Conservation (phyloP, 805 yeast genomes). For the Wickerhamiella alocasiicola region DNA sequence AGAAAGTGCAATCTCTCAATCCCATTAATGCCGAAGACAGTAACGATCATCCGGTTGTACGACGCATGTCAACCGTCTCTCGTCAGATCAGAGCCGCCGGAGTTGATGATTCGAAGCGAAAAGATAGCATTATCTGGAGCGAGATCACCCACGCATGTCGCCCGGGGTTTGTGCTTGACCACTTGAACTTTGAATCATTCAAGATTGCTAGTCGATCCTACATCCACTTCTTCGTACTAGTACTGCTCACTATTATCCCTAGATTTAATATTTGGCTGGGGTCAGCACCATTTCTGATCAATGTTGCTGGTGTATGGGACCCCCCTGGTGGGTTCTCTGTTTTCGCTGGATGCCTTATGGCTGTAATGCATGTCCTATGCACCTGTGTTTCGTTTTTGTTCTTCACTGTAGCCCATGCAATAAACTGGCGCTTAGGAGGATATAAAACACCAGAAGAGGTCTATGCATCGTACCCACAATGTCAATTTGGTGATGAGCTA, state of each 20-base stretch:
- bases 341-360: conserved; percentile 3
- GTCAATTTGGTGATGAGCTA: conserved; percentile 11
- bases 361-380: not conserved
- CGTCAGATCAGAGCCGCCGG: too few species aligned
- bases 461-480: conserved; percentile 5
- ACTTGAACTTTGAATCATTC: conserved; percentile 19
- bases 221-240: conserved; percentile 16
- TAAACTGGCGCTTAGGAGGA: conserved; percentile 10
- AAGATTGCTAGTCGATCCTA: conserved; percentile 20
- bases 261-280: conserved; percentile 18
- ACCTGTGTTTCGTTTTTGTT: not conserved
- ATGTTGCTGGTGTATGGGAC: conserved; percentile 16
- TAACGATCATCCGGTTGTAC: too few species aligned
- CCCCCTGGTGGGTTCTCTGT: conserved; percentile 21
- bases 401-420: conserved; percentile 1
- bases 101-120: too few species aligned
- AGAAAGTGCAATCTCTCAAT: too few species aligned
- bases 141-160: too few species aligned
- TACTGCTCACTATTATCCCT: conserved; percentile 14
- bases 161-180: conserved; percentile 17
- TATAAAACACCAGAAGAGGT: conserved; percentile 3
- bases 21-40: too few species aligned
- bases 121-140: too few species aligned
- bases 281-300: conserved; percentile 16
- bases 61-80: too few species aligned